Evolutionary conservation across 805 yeast genomes (phyloP), one percentile per base, ranked within the genome.

Genomic region (Candida manassasensis): DNA sequence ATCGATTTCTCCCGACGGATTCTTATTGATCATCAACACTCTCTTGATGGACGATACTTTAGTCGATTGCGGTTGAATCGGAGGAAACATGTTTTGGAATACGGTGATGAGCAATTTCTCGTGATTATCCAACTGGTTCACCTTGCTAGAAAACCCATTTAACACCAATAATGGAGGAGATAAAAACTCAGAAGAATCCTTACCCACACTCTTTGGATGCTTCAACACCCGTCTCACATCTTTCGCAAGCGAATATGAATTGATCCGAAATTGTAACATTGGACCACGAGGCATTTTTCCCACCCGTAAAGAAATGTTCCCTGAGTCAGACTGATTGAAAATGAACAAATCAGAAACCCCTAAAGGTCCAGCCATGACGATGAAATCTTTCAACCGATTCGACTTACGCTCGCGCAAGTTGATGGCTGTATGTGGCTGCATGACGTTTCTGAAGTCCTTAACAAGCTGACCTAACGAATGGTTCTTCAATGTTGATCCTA

Each of bases 331-430:
- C 55, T 88, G 96, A 42, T 87, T 81, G 67, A 93, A 89, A 14
- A 90, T 68, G 62, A 93, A 77, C 52, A 93, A 61, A 61, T 90
- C 96, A 5, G 90, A 73, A 15, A 93, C 96, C 18, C 95, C 95
- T 29, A 93, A 68, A 10, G 97, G 97, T 4, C 97, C 97, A 25
- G 96, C 85, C 96, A 93, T 89, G n/a, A 87, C 95, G n/a, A 89
- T 75, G 49, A 84, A 93, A 62, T 90, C 98, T 57, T 84, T 86
- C 46, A 93, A 69, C 53, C 80, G 84, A 60, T 93, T 93, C 26
- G 85, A 69, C 55, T 85, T 86, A 34, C 97, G 71, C 61, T 93
- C 98, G 44, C 81, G 73, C 40, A 93, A 71, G 46, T 79, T 84
- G 50, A 87, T 79, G 9, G 97, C 97, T 3, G 98, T 93, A 52